Conservation (phyloP, 768 basidiomycete species). For the Galerina sulciceps region DNA sequence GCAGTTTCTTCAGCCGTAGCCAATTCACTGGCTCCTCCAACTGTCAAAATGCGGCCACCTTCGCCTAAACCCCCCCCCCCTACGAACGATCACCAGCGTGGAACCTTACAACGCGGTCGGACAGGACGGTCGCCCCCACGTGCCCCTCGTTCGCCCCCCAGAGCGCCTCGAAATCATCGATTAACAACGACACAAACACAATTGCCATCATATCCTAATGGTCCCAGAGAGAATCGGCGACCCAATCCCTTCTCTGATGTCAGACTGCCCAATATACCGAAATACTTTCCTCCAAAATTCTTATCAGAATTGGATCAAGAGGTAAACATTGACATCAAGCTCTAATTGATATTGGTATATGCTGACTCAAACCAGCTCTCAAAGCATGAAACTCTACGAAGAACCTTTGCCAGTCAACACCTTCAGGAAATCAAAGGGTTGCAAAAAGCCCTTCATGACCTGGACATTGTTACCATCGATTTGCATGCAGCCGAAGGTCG, state of each 20-base stretch:
- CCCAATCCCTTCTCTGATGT: slow-evolving; percentile 7
- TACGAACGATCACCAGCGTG: slow-evolving; percentile 9
- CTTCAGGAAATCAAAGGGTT: slow-evolving; percentile 40
- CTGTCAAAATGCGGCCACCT: slow-evolving; percentile 5
- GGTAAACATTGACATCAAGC: slow-evolving; percentile 11
- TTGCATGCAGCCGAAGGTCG: slow-evolving; percentile 61
- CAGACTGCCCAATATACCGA: slow-evolving; percentile 8
- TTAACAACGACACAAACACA: slow-evolving; percentile 15
- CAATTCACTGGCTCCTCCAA: background rate
- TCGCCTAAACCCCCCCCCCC: slow-evolving; percentile 12
- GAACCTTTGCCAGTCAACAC: slow-evolving; percentile 43
- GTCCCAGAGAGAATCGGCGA: slow-evolving; percentile 23
- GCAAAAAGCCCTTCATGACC: slow-evolving; percentile 61
- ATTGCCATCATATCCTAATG: slow-evolving; percentile 15
- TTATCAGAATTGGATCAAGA: slow-evolving; percentile 23
- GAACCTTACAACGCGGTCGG: slow-evolving; percentile 17
- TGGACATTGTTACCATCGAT: slow-evolving; percentile 64
- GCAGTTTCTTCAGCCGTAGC: background rate
- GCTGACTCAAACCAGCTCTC: slow-evolving; percentile 25
- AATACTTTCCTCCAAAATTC: slow-evolving; percentile 7
- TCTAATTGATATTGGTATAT: background rate
- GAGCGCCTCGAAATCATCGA: slow-evolving; percentile 39
- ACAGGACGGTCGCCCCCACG: slow-evolving; percentile 39
- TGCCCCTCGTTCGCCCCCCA: slow-evolving; percentile 40
- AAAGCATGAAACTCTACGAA: slow-evolving; percentile 42